Conservation (phyloP, 495 filamentous ascomycete species). For the Mycothermus thermophilus region DNA sequence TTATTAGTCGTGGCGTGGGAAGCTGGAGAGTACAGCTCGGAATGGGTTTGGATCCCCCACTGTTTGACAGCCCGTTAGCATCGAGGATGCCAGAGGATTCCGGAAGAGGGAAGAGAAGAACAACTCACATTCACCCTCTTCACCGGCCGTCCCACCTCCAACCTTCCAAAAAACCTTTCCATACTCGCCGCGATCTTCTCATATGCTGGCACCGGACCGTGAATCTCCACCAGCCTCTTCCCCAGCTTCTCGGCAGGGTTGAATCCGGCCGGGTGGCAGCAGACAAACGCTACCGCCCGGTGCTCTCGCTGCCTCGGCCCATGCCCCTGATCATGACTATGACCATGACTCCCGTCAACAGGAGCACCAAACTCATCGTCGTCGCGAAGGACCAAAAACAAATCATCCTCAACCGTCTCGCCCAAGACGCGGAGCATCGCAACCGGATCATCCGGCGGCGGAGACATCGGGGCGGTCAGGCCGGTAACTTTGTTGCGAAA, state of each 20-base stretch:
- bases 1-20: not conserved
- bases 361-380: slow-evolving; percentile 23
- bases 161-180: slow-evolving; percentile 56
- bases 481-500: slow-evolving; percentile 36
- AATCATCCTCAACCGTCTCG: slow-evolving; percentile 56
- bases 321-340: no score
- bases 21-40: slow-evolving; percentile 38
- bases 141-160: slow-evolving; percentile 42
- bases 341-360: no score
- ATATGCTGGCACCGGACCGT: slow-evolving; percentile 57
- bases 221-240: slow-evolving; percentile 49
- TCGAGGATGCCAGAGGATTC: not conserved
- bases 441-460: slow-evolving; percentile 13
- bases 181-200: slow-evolving; percentile 61
- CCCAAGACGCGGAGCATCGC: slow-evolving; percentile 37
- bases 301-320: no score
- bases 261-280: slow-evolving; percentile 64
- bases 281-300: slow-evolving; percentile 49
- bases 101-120: not conserved
- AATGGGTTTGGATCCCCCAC: slow-evolving; percentile 51
- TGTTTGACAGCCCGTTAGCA: slow-evolving; percentile 13
- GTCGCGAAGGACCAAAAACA: slow-evolving; percentile 54
- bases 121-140: slow-evolving; percentile 38
- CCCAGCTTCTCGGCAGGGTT: slow-evolving; percentile 50
- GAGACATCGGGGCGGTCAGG: slow-evolving; percentile 27